Evolutionary conservation across 2,329 filamentous ascomycete species (phyloP).

Genomic region (Teratosphaeria nubilosa): DNA sequence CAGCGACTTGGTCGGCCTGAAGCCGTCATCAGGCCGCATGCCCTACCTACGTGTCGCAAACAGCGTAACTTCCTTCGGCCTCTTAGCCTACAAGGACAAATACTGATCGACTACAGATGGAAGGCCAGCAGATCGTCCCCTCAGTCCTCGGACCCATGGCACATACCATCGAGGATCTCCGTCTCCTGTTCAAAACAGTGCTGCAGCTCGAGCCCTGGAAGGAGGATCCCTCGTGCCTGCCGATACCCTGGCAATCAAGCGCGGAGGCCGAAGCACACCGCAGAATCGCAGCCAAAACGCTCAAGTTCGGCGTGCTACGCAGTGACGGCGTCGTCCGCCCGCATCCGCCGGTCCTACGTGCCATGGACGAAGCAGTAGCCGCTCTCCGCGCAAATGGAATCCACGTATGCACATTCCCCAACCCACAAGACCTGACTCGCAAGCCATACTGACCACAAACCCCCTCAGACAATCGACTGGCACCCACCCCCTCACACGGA

Average conservation of each 20-base stretch:
- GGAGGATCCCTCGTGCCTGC: constrained; percentile 7
- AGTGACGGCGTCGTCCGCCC: constrained; percentile 3
- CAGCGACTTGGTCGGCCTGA: too few relatives aligned
- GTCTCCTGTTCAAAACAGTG: too few relatives aligned
- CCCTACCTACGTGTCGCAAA: too few relatives aligned
- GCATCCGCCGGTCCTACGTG: background rate
- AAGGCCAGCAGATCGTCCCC: too few relatives aligned
- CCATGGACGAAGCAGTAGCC: background rate
- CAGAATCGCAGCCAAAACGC: constrained; percentile 2
- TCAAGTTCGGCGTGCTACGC: constrained; percentile 12
- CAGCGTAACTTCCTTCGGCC: too few relatives aligned
- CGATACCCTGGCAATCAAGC: constrained; percentile 1
- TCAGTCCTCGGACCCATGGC: too few relatives aligned
- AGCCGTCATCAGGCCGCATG: too few relatives aligned
- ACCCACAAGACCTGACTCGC: constrained; percentile 5
- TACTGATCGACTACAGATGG: too few relatives aligned
- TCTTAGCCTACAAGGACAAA: too few relatives aligned
- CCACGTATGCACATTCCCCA: constrained; percentile 6
- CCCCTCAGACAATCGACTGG: constrained; percentile 7
- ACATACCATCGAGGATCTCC: too few relatives aligned
- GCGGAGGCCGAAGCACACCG: background rate
- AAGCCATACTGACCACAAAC: background rate
- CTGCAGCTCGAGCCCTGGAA: constrained; percentile 7
- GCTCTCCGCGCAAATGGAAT: too few relatives aligned
- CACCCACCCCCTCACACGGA: constrained; percentile 11